Evolutionary conservation across 148 eudicot genomes (phyloP).

Genomic region (Chenopodium formosanum): DNA sequence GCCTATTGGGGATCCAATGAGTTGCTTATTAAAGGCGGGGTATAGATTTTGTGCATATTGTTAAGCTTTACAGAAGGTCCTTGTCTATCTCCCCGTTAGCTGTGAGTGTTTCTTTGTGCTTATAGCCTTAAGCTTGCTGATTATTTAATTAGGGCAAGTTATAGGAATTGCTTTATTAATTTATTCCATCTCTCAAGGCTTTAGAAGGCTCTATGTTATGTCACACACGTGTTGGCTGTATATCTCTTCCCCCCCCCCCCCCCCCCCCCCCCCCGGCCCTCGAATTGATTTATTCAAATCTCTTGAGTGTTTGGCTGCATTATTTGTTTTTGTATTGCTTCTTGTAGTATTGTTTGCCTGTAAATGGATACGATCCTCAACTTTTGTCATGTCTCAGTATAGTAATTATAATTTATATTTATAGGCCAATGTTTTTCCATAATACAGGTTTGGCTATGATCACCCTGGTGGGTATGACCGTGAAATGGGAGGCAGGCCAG

Average conservation of each 20-base stretch:
- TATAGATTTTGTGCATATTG: too few relatives aligned
- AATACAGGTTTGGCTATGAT: slow-evolving; percentile 80
- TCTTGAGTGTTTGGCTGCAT: background rate
- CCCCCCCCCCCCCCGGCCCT: too few relatives aligned
- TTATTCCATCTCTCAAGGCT: background rate
- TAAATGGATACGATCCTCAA: too few relatives aligned
- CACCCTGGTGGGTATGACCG: slow-evolving; percentile 78
- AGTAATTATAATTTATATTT: background rate
- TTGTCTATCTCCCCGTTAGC: background rate
- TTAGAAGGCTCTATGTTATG: background rate
- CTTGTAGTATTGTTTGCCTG: background rate
- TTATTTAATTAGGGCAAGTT: background rate
- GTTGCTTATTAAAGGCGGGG: background rate
- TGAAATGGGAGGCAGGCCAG: slow-evolving; percentile 75
- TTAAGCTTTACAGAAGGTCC: background rate
- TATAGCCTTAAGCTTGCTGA: background rate
- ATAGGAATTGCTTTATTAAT: background rate
- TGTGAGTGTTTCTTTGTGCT: background rate
- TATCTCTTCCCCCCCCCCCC: too few relatives aligned
- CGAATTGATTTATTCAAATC: too few relatives aligned
- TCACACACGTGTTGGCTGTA: too few relatives aligned
- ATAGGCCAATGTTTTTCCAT: background rate
- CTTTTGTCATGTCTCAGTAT: background rate
- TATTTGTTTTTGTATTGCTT: background rate
- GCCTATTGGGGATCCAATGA: background rate